Conservation (phyloP, 2,329 filamentous ascomycete species). For the Huntiella moniliformis region DNA sequence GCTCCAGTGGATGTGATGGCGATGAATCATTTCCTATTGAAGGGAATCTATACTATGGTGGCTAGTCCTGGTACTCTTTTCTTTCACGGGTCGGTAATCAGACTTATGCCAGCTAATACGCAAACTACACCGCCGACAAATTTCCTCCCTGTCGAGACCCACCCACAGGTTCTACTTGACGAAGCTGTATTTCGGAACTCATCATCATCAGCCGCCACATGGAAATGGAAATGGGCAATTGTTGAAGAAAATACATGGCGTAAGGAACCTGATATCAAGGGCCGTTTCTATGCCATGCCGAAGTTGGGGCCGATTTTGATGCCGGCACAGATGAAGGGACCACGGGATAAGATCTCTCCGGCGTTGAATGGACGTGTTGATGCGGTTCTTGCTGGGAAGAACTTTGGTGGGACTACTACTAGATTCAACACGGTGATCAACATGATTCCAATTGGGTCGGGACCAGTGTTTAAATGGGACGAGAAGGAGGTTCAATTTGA, state of each 20-base stretch:
- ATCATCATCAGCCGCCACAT: slow-evolving; percentile 16
- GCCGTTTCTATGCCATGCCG: slow-evolving; percentile 40
- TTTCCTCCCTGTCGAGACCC: slow-evolving; percentile 16
- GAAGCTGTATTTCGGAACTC: slow-evolving; percentile 23
- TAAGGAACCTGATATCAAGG: slow-evolving; percentile 29
- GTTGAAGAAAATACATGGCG: slow-evolving; percentile 28
- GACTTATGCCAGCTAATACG: slow-evolving; percentile 12
- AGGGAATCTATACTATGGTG: slow-evolving; percentile 10
- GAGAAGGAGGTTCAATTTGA: slow-evolving; percentile 9
- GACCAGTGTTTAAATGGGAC: slow-evolving; percentile 6
- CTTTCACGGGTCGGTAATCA: slow-evolving; percentile 24
- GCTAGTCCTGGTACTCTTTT: slow-evolving; percentile 13
- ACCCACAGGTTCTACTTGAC: slow-evolving; percentile 24
- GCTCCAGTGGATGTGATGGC: slow-evolving; percentile 17
- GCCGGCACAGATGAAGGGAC: slow-evolving; percentile 19
- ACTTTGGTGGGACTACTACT: slow-evolving; percentile 23
- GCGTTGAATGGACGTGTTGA: slow-evolving; percentile 35
- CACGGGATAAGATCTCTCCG: slow-evolving; percentile 14
- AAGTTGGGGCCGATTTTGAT: slow-evolving; percentile 33
- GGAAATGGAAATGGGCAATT: slow-evolving; percentile 22
- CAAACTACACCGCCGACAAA: slow-evolving; percentile 12
- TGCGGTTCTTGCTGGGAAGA: slow-evolving; percentile 18
- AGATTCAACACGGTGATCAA: slow-evolving; percentile 26
- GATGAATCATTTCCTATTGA: slow-evolving; percentile 12
- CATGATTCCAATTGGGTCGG: slow-evolving; percentile 18